phyloP scores from a whole-genome alignment of 805 yeast genomes.

The Ogataea pignaliae region DNA sequence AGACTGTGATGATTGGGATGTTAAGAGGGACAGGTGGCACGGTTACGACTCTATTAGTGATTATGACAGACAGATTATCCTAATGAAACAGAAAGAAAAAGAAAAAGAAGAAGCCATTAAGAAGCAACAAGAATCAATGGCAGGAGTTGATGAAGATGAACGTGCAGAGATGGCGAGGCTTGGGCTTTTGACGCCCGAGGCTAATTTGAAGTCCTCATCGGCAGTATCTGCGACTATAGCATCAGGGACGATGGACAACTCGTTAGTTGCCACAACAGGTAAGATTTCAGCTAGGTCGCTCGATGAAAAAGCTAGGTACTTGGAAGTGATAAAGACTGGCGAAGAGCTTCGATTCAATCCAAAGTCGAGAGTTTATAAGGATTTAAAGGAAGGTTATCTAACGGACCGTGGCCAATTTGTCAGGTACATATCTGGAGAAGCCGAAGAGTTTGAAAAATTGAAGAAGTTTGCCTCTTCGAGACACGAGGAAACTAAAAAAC shows the following conservation, averaged over 20 bases:
- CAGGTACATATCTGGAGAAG: slow-evolving; percentile 53
- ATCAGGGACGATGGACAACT: slow-evolving; percentile 2
- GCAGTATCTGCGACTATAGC: slow-evolving; percentile 6
- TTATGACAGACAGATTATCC: slow-evolving; percentile 46
- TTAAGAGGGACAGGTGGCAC: slow-evolving; percentile 76
- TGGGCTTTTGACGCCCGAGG: slow-evolving; percentile 27
- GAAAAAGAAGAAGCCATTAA: slow-evolving; percentile 27
- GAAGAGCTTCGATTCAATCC: slow-evolving; percentile 49
- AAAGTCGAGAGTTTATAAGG: slow-evolving; percentile 40
- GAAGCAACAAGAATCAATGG: slow-evolving; percentile 13
- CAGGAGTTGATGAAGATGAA: slow-evolving; percentile 37
- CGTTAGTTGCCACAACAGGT: slow-evolving; percentile 10
- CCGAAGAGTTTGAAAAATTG: slow-evolving; percentile 44
- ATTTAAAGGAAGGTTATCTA: slow-evolving; percentile 28
- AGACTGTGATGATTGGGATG: slow-evolving; percentile 51
- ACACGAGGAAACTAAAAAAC: slow-evolving; percentile 16
- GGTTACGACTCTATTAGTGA: slow-evolving; percentile 62
- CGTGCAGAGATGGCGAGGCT: slow-evolving; percentile 38
- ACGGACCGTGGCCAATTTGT: slow-evolving; percentile 46
- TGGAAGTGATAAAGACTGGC: slow-evolving; percentile 43
- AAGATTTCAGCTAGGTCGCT: slow-evolving; percentile 54
- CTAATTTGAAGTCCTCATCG: slow-evolving; percentile 16
- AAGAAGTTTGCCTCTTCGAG: slow-evolving; percentile 39
- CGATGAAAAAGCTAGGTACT: slow-evolving; percentile 73
- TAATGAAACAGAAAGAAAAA: slow-evolving; percentile 49